Conservation (phyloP, 176 grass and related monocot genomes). For the Chloris gayana region DNA sequence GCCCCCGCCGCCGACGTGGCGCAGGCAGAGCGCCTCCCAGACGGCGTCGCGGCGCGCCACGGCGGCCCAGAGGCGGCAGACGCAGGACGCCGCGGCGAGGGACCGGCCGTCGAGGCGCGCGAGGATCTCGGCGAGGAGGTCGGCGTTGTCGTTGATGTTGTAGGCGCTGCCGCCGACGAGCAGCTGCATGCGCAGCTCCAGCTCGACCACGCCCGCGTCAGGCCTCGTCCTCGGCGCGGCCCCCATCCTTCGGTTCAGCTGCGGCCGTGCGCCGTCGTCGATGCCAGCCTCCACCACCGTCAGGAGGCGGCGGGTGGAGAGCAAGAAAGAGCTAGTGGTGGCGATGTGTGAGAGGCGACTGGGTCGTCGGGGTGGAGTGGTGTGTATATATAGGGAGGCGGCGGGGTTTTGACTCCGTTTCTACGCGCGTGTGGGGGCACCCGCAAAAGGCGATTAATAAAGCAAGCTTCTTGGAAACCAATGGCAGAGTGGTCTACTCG, state of each 20-base stretch:
- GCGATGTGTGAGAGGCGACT: not conserved
- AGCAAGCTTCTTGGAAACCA: constrained; percentile 32
- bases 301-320: no score
- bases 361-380: constrained; percentile 11
- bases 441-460: constrained; percentile 38
- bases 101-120: constrained; percentile 78
- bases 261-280: no score
- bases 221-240: not conserved
- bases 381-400: constrained; percentile 55
- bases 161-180: constrained; percentile 37
- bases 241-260: not conserved
- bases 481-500: constrained; percentile 30
- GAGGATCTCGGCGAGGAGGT: constrained; percentile 86
- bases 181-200: constrained; percentile 41
- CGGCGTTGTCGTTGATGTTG: constrained; percentile 90
- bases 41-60: constrained; percentile 66
- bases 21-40: constrained; percentile 87
- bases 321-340: not conserved
- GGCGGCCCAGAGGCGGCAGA: constrained; percentile 79
- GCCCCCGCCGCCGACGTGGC: constrained; percentile 54
- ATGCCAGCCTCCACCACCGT: no score
- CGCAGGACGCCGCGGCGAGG: constrained; percentile 58
- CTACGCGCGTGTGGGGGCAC: constrained; percentile 17
- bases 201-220: constrained; percentile 25
- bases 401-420: constrained; percentile 46